phyloP scores from a whole-genome alignment of 208 protist genomes.

The Leishmania tropica region DNA sequence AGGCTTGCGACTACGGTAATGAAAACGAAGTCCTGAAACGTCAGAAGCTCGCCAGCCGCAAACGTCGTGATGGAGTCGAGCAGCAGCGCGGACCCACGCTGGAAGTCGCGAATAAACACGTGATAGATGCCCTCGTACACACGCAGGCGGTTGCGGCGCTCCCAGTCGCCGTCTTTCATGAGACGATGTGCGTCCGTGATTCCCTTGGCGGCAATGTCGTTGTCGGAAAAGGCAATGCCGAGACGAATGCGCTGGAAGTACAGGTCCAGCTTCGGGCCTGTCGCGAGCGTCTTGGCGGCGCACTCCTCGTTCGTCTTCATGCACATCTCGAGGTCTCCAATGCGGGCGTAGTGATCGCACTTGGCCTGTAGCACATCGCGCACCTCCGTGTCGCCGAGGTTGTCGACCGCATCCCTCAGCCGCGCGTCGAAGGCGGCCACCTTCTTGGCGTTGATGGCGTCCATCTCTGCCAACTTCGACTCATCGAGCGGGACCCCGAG shows the following conservation, averaged over 20 bases:
- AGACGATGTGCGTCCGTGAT: constrained; percentile 94
- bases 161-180: constrained; percentile 99
- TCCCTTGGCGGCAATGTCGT: constrained; percentile 88
- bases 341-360: constrained; percentile 93
- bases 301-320: constrained; percentile 91
- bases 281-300: constrained; percentile 93
- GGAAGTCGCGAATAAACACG: constrained; percentile 96
- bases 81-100: constrained; percentile 92
- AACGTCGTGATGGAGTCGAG: constrained; percentile 98
- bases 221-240: constrained; percentile 96
- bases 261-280: constrained; percentile 96
- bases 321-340: constrained; percentile 96
- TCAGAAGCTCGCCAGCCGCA: constrained; percentile 95
- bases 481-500: constrained; percentile 77
- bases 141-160: constrained; percentile 98
- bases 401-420: constrained; percentile 95
- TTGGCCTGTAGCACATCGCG: constrained; percentile 94
- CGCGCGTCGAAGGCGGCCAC: constrained; percentile 84
- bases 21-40: constrained; percentile 95
- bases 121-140: constrained; percentile 98
- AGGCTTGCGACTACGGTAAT: constrained; percentile 94
- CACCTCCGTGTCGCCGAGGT: constrained; percentile 97
- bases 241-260: constrained; percentile 96
- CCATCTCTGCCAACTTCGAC: constrained; percentile 66
- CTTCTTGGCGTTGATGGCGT: constrained; percentile 76